Evolutionary conservation across 129 eudicot species (phyloP), one percentile per base, ranked within the genome.

Genomic region (Artemisia tridentata): DNA sequence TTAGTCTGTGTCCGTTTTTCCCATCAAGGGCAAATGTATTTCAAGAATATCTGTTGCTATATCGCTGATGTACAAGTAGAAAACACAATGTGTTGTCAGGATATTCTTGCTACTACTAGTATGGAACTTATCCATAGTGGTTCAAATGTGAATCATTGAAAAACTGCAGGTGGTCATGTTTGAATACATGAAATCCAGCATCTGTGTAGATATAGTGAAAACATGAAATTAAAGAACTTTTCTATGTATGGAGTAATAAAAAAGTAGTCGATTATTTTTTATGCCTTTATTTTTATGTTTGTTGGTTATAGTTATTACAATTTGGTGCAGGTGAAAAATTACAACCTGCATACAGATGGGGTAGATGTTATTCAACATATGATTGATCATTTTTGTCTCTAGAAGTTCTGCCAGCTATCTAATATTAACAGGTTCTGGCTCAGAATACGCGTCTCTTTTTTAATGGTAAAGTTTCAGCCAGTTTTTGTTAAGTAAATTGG

Each of bases 301-400:
- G 45, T 38, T 38, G 45, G 2, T 7, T 38, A 38, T 38, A 38
- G 45, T 38, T 7, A 6, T 38, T 38, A 38, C 45, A 1, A 38
- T 38, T 38, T 38, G 45, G 29, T 41, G 57, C 82, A 91, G 98
- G 98, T 92, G 54, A 92, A 92, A 71, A 78, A 86, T 57, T 71
- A 73, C 54, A 67, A 78, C 80, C 78, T 85, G 86, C 95, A 85
- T 74, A 75, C 95, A 15, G 98, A 92, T 8, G 98, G 98, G 4
- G 95, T 85, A 29, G 98, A 92, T 73, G 96, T 92, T 63, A 89
- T 92, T 68, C 95, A 92, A 75, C 98, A 92, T 68, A 89, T 92
- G 84, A 92, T 92, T 48, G 98, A 89, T 81, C 91, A 84, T 82
- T 92, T 92, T 86, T 78, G 80, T 48, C 58, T 86, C 14, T 85